phyloP scores from a whole-genome alignment of 1,139 yeast genomes.

The Ogataea hybrid region DNA sequence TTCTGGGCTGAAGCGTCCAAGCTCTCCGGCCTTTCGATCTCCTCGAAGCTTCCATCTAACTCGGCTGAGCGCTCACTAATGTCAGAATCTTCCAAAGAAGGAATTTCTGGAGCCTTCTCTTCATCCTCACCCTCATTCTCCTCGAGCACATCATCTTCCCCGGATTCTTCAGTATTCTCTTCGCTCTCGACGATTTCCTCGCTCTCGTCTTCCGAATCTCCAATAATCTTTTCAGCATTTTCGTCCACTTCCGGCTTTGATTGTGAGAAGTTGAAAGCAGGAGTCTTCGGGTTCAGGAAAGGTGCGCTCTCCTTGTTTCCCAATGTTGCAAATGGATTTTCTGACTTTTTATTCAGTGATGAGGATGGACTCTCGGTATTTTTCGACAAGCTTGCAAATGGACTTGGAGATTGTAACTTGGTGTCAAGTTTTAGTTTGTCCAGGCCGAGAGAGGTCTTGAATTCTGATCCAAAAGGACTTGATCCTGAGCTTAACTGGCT shows the following conservation, averaged over 20 bases:
- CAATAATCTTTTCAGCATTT: not conserved
- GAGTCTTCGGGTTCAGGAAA: not conserved
- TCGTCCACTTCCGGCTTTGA: not conserved
- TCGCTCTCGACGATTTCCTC: no score
- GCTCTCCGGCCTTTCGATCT: not conserved
- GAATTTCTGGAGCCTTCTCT: not conserved
- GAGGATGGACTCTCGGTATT: conserved; percentile 1
- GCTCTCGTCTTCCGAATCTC: not conserved
- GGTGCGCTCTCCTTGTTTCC: not conserved
- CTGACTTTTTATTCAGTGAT: not conserved
- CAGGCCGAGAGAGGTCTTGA: conserved; percentile 6
- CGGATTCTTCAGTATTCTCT: no score
- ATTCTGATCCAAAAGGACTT: conserved; percentile 3
- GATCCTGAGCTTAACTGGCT: not conserved
- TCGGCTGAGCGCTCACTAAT: not conserved
- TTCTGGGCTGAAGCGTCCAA: no score
- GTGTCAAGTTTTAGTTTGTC: not conserved
- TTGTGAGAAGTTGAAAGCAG: conserved; percentile 16
- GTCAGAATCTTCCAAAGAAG: not conserved
- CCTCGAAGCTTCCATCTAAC: conserved; percentile 2
- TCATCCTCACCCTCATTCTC: not conserved
- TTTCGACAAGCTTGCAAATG: conserved; percentile 1
- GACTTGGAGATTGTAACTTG: not conserved
- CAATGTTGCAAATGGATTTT: not conserved
- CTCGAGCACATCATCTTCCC: not conserved